Evolutionary conservation across 2,329 filamentous ascomycete species (phyloP).

Genomic region (Fusarium coffeatum): DNA sequence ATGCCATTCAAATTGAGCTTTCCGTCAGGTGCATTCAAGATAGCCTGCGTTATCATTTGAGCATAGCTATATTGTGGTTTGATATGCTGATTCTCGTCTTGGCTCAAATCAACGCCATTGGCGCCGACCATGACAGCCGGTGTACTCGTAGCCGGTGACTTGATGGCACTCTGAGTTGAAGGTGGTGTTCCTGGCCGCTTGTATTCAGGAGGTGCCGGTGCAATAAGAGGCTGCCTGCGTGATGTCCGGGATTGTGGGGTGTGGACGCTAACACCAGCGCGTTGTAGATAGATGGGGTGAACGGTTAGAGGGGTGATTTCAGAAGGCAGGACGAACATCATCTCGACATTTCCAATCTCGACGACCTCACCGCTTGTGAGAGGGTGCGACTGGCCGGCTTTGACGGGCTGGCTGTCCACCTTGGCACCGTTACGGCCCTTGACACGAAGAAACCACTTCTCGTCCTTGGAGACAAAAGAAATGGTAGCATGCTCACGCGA

Average conservation of each 20-base stretch:
- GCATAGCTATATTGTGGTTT: slow-evolving; percentile 98
- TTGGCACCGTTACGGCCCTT: slow-evolving; percentile 93
- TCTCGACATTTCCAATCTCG: slow-evolving; percentile 91
- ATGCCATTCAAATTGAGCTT: slow-evolving; percentile 93
- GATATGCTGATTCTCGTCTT: slow-evolving; percentile 86
- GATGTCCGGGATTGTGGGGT: slow-evolving; percentile 46
- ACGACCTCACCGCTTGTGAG: slow-evolving; percentile 90
- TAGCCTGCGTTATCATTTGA: slow-evolving; percentile 96
- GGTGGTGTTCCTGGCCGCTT: slow-evolving; percentile 71
- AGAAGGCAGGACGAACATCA: slow-evolving; percentile 97
- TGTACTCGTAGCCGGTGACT: slow-evolving; percentile 52
- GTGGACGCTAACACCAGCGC: slow-evolving; percentile 66
- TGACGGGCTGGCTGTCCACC: slow-evolving; percentile 79
- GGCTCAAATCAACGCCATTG: slow-evolving; percentile 78
- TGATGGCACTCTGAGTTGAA: slow-evolving; percentile 53
- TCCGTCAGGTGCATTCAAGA: slow-evolving; percentile 85
- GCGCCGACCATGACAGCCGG: slow-evolving; percentile 55
- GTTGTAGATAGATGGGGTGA: slow-evolving; percentile 75
- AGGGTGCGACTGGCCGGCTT: slow-evolving; percentile 71
- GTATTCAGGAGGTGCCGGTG: slow-evolving; percentile 70
- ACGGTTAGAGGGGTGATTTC: slow-evolving; percentile 75
- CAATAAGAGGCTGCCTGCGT: slow-evolving; percentile 61
- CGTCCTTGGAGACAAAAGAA: slow-evolving; percentile 74
- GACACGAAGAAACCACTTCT: slow-evolving; percentile 85
- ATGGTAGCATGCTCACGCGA: slow-evolving; percentile 82